A percentile compares a stretch with the other conserved stretches of the same genome.
Evolutionary conservation across 805 yeast species (phyloP).

Genomic region (Pichia deserticola): DNA sequence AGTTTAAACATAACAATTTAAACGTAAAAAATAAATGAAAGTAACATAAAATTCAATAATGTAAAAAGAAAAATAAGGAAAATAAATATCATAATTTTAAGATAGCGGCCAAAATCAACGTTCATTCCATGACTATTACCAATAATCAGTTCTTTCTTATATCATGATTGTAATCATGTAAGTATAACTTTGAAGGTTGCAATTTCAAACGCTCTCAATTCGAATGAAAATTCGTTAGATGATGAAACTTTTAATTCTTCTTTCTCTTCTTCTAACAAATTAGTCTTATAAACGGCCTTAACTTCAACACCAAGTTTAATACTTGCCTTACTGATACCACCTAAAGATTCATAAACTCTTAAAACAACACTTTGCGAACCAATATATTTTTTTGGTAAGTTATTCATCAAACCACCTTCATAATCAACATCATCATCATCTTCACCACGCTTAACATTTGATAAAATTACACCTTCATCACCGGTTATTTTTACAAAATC

Average conservation of each 20-base stretch:
- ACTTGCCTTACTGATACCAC: slow-evolving; percentile 59
- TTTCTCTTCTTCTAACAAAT: slow-evolving; percentile 48
- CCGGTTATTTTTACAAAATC: slow-evolving; percentile 33
- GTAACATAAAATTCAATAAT: neutral
- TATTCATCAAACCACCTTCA: slow-evolving; percentile 28
- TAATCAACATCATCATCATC: slow-evolving; percentile 56
- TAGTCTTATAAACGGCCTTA: slow-evolving; percentile 44
- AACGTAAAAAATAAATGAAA: neutral
- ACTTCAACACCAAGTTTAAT: slow-evolving; percentile 39
- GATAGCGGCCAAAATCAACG: neutral
- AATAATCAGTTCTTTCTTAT: no score
- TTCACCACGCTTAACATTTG: slow-evolving; percentile 82
- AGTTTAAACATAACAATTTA: neutral
- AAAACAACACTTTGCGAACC: slow-evolving; percentile 51
- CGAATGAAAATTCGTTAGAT: slow-evolving; percentile 30
- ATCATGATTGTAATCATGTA: slow-evolving; percentile 4
- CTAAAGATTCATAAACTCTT: slow-evolving; percentile 81
- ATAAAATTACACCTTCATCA: slow-evolving; percentile 54
- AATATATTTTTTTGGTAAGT: slow-evolving; percentile 35
- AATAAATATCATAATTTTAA: neutral
- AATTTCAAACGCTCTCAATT: slow-evolving; percentile 71
- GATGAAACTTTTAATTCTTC: slow-evolving; percentile 31
- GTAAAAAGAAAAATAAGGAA: neutral
- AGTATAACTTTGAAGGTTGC: slow-evolving; percentile 51
- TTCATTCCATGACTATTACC: no score